Evolutionary conservation across 2,329 filamentous ascomycete genomes (phyloP), one percentile per base, ranked within the genome.

Genomic region (Emericellopsis atlantica): DNA sequence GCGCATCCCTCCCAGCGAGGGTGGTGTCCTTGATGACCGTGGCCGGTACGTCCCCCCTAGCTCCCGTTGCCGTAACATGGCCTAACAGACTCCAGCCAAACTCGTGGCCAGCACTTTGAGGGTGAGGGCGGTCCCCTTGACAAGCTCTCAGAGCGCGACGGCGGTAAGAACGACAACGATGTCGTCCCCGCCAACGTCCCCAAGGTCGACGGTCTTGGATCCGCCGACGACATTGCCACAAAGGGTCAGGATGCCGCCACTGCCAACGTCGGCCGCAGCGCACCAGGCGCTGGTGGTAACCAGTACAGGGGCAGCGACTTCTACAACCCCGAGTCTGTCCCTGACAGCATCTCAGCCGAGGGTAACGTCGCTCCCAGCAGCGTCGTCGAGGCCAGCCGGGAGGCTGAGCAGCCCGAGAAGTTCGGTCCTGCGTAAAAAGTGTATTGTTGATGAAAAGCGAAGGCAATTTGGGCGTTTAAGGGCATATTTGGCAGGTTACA

Each of bases 1-100:
- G 54, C 59, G 61, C 8, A 68, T 69, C 23, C 64, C 65, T 14
- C 60, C 59, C 3, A 58, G 60, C 43, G 66, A 70, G 50, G 66
- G 66, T 23, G 66, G 66, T 14, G 55, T 58, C 6, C 45, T 65
- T 0, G 66, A 70, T 41, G 59, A 62, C 32, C 61, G 56, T 14
- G 66, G 67, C 44, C 58, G 65, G 68, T 67, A 58, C 48, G 60
- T 31, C 26, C 9, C 26, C 12, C 9, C 26, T 26, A 12, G 4
- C 8, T 16, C 14, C 6, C 24, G 32, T 15, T 16, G 22, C 24
- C 4, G 4, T 35, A 9, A 7, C 22, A 18, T 4, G 11, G 10
- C 39, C 36, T 51, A 38, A 54, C 44, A 44, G 38, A 22, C 6
- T 4, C 2, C 26, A 70, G 67, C 44, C 61, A 67, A 62, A 56